These are phyloP conservation scores for Chalciporus chontae DNA, from an alignment of 768 basidiomycete genomes.

Conservation along the genomic window DNA sequence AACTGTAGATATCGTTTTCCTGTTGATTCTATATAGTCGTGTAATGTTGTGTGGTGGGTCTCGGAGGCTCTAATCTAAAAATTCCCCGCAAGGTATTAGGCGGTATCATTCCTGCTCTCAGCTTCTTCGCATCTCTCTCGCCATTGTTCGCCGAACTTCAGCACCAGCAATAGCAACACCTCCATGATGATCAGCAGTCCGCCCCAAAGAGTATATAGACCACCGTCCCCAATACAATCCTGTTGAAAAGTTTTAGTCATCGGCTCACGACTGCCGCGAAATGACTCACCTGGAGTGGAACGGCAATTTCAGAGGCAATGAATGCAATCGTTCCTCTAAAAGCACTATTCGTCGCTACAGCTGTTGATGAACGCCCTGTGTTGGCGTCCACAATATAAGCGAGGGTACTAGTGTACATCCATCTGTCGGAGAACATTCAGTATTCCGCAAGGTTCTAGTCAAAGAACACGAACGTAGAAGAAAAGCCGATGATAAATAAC, in stretches of 20 bases:
- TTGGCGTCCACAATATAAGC: constrained; percentile 90
- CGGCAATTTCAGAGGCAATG: constrained; percentile 69
- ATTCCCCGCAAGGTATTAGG: neutral
- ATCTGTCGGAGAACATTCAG: constrained; percentile 27
- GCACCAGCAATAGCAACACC: constrained; percentile 52
- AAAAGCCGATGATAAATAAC: constrained; percentile 70
- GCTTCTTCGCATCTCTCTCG: constrained; percentile 45
- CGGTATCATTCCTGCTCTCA: constrained; percentile 28
- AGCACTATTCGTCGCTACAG: constrained; percentile 71
- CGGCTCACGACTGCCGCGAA: neutral
- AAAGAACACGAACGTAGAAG: constrained; percentile 33
- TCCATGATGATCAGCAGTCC: constrained; percentile 52
- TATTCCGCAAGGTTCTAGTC: neutral
- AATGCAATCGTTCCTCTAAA: constrained; percentile 71
- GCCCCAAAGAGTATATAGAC: constrained; percentile 39
- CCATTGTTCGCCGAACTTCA: constrained; percentile 59
- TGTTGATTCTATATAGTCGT: neutral
- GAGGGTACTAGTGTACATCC: constrained; percentile 64
- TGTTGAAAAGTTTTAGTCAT: neutral
- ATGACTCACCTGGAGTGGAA: constrained; percentile 54
- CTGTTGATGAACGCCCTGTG: constrained; percentile 72
- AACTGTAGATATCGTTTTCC: neutral
- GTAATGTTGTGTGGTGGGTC: neutral
- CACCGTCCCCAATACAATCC: constrained; percentile 29
- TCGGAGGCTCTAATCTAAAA: neutral